Percentiles rank a stretch among this genome's conserved stretches.
phyloP scores from a whole-genome alignment of 768 basidiomycete genomes.

The Paxillus ammoniavirescens region DNA sequence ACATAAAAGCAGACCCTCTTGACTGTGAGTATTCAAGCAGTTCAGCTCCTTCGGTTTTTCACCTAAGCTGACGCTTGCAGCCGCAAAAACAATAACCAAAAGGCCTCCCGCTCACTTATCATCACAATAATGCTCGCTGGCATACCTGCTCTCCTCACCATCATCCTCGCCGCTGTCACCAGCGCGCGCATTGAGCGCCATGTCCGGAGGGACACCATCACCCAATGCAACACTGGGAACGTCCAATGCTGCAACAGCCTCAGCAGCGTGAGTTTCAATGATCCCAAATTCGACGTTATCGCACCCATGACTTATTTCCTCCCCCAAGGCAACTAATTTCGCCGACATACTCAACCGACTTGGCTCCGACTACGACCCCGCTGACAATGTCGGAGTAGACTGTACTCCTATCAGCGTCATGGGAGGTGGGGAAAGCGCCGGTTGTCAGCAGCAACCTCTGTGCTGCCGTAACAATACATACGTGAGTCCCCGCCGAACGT shows the following conservation, averaged over 20 bases:
- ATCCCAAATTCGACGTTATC: background rate
- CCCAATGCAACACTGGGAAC: constrained; percentile 18
- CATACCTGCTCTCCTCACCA: constrained; percentile 15
- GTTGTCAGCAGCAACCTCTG: constrained; percentile 25
- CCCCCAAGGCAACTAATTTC: constrained; percentile 12
- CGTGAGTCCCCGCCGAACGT: constrained; percentile 10
- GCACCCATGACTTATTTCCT: background rate
- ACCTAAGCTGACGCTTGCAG: too few species aligned
- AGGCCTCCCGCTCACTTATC: background rate
- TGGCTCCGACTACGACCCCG: constrained; percentile 9
- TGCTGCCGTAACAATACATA: constrained; percentile 20
- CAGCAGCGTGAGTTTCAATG: constrained; percentile 15
- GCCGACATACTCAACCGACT: constrained; percentile 2
- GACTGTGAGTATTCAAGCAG: background rate
- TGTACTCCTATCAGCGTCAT: constrained; percentile 20
- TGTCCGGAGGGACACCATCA: constrained; percentile 2
- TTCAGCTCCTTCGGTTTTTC: too few species aligned
- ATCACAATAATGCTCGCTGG: constrained; percentile 20
- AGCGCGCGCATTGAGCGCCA: constrained; percentile 25
- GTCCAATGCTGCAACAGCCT: constrained; percentile 21
- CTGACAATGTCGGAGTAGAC: constrained; percentile 22
- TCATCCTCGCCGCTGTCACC: constrained; percentile 16
- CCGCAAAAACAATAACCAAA: too few species aligned
- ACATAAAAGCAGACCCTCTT: constrained; percentile 22
- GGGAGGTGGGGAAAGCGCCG: constrained; percentile 19